Evolutionary conservation across 441 rosid genomes (phyloP).

Genomic region (Pelargonium cotyledonis): DNA sequence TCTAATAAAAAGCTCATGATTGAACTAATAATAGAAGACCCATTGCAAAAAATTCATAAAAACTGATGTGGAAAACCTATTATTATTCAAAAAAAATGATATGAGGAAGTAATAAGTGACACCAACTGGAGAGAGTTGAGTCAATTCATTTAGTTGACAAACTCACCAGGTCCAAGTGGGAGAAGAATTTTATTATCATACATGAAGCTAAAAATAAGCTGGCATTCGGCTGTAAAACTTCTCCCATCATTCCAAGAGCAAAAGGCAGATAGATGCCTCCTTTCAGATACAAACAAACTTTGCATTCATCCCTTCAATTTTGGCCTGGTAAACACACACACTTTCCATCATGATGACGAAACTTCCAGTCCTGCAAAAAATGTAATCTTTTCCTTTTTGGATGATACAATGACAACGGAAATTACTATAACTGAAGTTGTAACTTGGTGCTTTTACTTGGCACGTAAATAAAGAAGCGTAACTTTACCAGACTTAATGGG

Average conservation of each 20-base stretch:
- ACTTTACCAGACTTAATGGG: slow-evolving; percentile 13
- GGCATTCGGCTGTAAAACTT: not conserved
- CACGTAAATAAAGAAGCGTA: not conserved
- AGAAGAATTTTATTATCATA: too few relatives aligned
- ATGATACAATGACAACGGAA: not conserved
- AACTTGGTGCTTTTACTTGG: not conserved
- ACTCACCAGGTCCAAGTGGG: not conserved
- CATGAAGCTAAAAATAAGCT: too few relatives aligned
- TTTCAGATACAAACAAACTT: too few relatives aligned
- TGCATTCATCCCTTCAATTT: slow-evolving; percentile 8
- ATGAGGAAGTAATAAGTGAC: not conserved
- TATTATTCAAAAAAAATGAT: too few relatives aligned
- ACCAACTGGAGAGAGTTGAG: slow-evolving; percentile 14
- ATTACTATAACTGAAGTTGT: not conserved
- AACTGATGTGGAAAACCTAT: too few relatives aligned
- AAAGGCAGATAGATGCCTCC: not conserved
- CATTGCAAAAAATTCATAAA: too few relatives aligned
- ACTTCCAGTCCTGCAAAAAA: not conserved
- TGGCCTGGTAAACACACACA: not conserved
- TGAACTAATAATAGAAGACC: too few relatives aligned
- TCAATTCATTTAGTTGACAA: slow-evolving; percentile 21
- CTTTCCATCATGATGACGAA: not conserved
- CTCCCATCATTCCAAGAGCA: slow-evolving; percentile 4
- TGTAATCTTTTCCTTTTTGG: not conserved
- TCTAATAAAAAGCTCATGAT: too few relatives aligned